These are phyloP conservation scores for Chaetomiaceae sp. DNA, from an alignment of 2,329 filamentous ascomycete species.

Conservation along the genomic window DNA sequence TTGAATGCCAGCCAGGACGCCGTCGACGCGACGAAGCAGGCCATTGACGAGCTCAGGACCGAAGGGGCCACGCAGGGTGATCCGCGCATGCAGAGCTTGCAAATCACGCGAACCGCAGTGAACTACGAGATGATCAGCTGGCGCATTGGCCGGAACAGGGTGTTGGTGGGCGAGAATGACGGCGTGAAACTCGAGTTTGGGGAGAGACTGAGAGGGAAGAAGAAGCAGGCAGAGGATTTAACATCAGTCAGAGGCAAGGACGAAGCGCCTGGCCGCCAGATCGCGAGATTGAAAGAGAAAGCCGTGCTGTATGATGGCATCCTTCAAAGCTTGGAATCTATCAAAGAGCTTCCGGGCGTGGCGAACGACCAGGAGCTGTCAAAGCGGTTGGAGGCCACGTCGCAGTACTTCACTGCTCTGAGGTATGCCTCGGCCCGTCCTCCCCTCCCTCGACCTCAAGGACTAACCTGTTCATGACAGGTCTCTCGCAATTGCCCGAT, in stretches of 20 bases:
- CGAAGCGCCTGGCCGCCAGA: conserved; percentile 65
- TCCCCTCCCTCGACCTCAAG: too few species aligned
- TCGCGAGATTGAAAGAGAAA: conserved; percentile 77
- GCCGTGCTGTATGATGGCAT: conserved; percentile 87
- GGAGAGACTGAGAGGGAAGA: conserved; percentile 36
- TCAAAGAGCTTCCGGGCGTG: conserved; percentile 84
- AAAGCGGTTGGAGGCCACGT: conserved; percentile 69
- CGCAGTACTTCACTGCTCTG: conserved; percentile 78
- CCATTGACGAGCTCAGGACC: conserved; percentile 79
- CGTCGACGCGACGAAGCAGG: conserved; percentile 85
- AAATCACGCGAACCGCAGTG: conserved; percentile 86
- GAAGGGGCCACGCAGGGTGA: conserved; percentile 84
- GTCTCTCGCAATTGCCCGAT: conserved; percentile 77
- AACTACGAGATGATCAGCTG: conserved; percentile 93
- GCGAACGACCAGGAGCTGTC: conserved; percentile 75
- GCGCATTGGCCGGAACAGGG: conserved; percentile 87
- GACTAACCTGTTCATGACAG: conserved; percentile 28
- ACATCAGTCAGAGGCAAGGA: conserved; percentile 39
- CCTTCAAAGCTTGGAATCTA: conserved; percentile 81
- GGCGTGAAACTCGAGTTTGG: conserved; percentile 56
- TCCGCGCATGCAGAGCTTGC: conserved; percentile 80
- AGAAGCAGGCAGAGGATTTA: conserved; percentile 37
- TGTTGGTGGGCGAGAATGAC: conserved; percentile 77
- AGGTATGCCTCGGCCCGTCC: conserved; percentile 53
- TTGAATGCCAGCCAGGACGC: conserved; percentile 88